Percentiles rank a stretch among this genome's conserved stretches.
phyloP scores from a whole-genome alignment of 805 yeast genomes.

The Pichia rugopelliculosa region DNA sequence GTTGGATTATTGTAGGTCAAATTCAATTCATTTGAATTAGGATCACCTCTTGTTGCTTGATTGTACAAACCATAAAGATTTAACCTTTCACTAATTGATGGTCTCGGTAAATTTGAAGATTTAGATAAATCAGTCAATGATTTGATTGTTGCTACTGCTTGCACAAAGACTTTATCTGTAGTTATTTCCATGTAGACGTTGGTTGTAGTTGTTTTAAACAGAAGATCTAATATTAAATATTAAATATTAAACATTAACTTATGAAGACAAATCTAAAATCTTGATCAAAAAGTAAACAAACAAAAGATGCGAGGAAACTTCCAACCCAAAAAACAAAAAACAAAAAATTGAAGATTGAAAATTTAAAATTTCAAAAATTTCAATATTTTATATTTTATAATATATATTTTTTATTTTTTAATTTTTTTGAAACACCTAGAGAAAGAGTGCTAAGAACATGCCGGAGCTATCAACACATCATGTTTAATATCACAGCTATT shows the following conservation, averaged over 20 bases:
- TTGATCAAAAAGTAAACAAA: neutral
- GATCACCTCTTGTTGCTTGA: slow-evolving; percentile 87
- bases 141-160: slow-evolving; percentile 73
- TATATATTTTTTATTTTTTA: too few relatives aligned
- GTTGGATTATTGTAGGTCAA: slow-evolving; percentile 55
- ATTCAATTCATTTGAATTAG: slow-evolving; percentile 56
- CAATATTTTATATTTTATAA: too few relatives aligned
- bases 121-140: slow-evolving; percentile 60
- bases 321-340: neutral
- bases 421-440: too few relatives aligned
- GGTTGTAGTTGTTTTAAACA: too few relatives aligned
- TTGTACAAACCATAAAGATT: slow-evolving; percentile 75
- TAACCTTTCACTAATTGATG: slow-evolving; percentile 64
- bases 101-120: slow-evolving; percentile 61
- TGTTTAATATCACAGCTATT: too few relatives aligned
- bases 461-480: too few relatives aligned
- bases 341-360: too few relatives aligned
- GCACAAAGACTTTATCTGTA: slow-evolving; percentile 53
- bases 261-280: neutral
- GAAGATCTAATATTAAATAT: neutral
- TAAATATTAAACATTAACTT: neutral
- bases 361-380: too few relatives aligned
- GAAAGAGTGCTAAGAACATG: too few relatives aligned
- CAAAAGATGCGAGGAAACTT: neutral
- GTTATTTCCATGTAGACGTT: neutral